Evolutionary conservation across 257 asterid species (phyloP), one percentile per base, ranked within the genome.

Genomic region (Fraxinus pennsylvanica): DNA sequence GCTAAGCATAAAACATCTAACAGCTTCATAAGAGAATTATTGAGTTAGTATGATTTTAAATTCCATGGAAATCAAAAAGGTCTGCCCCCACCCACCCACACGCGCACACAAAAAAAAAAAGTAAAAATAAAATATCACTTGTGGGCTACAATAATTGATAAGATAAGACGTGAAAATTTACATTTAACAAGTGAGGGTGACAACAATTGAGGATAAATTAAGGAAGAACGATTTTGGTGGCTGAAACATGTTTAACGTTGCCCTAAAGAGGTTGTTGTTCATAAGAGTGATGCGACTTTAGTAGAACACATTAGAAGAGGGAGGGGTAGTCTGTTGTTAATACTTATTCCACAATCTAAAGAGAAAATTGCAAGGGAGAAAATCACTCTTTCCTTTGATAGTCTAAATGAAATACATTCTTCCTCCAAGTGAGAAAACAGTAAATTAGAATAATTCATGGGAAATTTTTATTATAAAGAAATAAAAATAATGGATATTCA

Each of bases 1-100:
- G 33, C 33, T 63, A 9, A 63, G 35, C 57, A 41, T 47, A 17
- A 32, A 77, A 71, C 32, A 67, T 47, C 63, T 65, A 70, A 63
- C 72, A 38, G 36, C 14, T 10, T 74, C 73, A 68, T 41, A 76
- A 43, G 74, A 36, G 22, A 71, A 77, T 72, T 61, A 71, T 45
- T 71, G 25, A 39, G 52, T 19, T 29, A 36, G 69, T 19, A 33
- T 38, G 82, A 45, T 75, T 41, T 78, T 78, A 33, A 63, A 63
- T 32, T 17, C 29, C 71, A 13, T 41, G 66, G 50, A 66, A 39
- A 25, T 29, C 14, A 6, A 43, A 39, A 12, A 32, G 2, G 25
- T 10, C 68, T 21, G 3, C 15, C 77, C 33, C 43, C 29, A 38
- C 12, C 52, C 39, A 1, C 35, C 35, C 29, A 4, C 59, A 13